These are phyloP conservation scores for Dissoconium aciculare DNA, from an alignment of 2,329 filamentous ascomycete species.

Conservation along the genomic window DNA sequence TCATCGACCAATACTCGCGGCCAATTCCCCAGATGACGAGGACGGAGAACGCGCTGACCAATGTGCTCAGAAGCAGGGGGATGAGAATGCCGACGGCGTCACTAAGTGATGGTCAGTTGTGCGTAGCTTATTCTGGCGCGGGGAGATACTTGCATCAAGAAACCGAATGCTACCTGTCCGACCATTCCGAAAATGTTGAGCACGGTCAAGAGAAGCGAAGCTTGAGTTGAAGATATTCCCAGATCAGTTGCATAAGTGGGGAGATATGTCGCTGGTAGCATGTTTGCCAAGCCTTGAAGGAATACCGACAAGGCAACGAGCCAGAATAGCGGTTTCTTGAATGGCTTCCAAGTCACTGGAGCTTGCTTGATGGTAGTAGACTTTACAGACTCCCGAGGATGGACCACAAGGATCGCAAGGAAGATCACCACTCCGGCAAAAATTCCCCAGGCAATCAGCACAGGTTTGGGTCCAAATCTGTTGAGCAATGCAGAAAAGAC, in stretches of 20 bases:
- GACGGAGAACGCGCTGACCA: neutral
- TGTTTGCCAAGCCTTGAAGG: neutral
- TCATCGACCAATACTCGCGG: neutral
- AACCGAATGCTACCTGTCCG: neutral
- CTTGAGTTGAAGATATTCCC: neutral
- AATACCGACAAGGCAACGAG: neutral
- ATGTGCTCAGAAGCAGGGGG: neutral
- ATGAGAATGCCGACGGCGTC: slow-evolving; percentile 1
- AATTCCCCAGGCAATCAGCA: neutral
- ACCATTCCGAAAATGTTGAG: neutral
- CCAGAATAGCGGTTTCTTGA: neutral
- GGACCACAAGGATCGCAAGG: neutral
- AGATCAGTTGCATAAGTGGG: slow-evolving; percentile 1
- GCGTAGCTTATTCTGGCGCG: neutral
- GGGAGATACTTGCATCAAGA: neutral
- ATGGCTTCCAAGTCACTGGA: neutral
- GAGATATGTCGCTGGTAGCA: neutral
- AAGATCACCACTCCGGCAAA: neutral
- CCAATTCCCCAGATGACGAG: neutral
- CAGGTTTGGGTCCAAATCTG: neutral
- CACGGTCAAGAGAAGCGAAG: neutral
- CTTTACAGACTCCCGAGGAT: no score
- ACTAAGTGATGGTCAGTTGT: slow-evolving; percentile 1
- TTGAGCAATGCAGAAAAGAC: neutral
- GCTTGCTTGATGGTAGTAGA: neutral